Base-by-base conservation (phyloP, 768 basidiomycete species). In the Cystofilobasidium bisporidii region DNA sequence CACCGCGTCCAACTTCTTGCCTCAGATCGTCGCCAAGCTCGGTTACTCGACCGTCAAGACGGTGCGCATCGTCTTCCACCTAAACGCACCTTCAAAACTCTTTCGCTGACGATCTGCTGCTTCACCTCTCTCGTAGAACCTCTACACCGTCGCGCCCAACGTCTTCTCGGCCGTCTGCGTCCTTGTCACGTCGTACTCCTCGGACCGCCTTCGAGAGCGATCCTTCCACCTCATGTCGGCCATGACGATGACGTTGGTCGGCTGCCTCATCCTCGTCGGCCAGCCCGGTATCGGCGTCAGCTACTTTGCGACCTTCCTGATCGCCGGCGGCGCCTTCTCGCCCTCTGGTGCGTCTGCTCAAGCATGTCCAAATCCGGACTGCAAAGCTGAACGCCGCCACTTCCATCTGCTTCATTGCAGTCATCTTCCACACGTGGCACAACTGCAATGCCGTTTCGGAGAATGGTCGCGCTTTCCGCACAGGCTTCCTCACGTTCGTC, bases 1-100 rank as follows among this genome's bases (percentile, higher is more conserved):
- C 1, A 81, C 80, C n/a, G 82, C 82, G 64, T 81, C 82, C 72
- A 82, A 82, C 69, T 83, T 82, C 72, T 75, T 83, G 18, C 81
- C 81, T 0, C 81, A 83, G 55, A 81, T 81, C 40, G 79, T 80
- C 30, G 79, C 77, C 12, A 80, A 80, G 62, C 75, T 81, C 6
- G 79, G 79, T 18, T 81, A 80, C 71, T 80, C 79, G 3, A 79
- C 80, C 3, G 75, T 83, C 71, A 81, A 80, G 70, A 83, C 83
- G 17, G 36, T 36, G 36, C 36, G 36, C 36, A 5, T 36, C 36
- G 6, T 36, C 12, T 12, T 36, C 6, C 36, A 12, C 36, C 12
- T 36, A 5, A 36, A 12, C 36, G 36, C 6, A 36, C 12, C 36
- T 36, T 12, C 36, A 36, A n/a, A n/a, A n/a, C n/a, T n/a, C n/a